A percentile compares a stretch with the other conserved stretches of the same genome.
These are phyloP conservation scores for Sporobolomyces roseus DNA, from an alignment of 768 basidiomycete species.

Conservation along the genomic window DNA sequence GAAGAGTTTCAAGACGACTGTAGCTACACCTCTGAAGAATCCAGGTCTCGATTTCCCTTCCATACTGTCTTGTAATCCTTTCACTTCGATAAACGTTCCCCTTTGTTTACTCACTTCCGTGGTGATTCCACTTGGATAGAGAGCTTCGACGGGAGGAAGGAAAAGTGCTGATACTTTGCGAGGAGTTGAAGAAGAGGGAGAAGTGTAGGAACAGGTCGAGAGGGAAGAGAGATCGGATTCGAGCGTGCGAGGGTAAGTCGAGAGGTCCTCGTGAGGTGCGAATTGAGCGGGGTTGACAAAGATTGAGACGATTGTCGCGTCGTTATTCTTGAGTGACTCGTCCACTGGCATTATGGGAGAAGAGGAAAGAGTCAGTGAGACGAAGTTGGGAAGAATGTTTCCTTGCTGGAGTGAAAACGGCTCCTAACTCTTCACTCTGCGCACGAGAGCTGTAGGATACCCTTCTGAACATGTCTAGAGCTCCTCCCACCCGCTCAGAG, in stretches of 20 bases:
- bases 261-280: slow-evolving; percentile 88
- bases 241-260: slow-evolving; percentile 83
- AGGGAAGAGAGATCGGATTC: slow-evolving; percentile 68
- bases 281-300: slow-evolving; percentile 99
- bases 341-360: slow-evolving; percentile 62
- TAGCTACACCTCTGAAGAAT: slow-evolving; percentile 93
- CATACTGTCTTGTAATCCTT: slow-evolving; percentile 75
- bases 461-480: too few relatives aligned
- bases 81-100: slow-evolving; percentile 88
- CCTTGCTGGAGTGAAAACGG: too few relatives aligned
- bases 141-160: slow-evolving; percentile 69
- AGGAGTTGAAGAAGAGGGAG: slow-evolving; percentile 41
- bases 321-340: slow-evolving; percentile 69
- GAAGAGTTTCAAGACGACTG: slow-evolving; percentile 91
- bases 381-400: not conserved
- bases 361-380: not conserved
- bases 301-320: slow-evolving; percentile 84
- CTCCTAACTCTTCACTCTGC: too few relatives aligned
- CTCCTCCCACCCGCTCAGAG: too few relatives aligned
- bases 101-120: slow-evolving; percentile 69
- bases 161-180: slow-evolving; percentile 69
- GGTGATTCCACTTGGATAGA: slow-evolving; percentile 88
- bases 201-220: slow-evolving; percentile 43
- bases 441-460: too few relatives aligned
- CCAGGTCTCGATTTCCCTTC: slow-evolving; percentile 80